Evolutionary conservation across 2,329 filamentous ascomycete genomes (phyloP).

Genomic region (Colletotrichum cuscutae): DNA sequence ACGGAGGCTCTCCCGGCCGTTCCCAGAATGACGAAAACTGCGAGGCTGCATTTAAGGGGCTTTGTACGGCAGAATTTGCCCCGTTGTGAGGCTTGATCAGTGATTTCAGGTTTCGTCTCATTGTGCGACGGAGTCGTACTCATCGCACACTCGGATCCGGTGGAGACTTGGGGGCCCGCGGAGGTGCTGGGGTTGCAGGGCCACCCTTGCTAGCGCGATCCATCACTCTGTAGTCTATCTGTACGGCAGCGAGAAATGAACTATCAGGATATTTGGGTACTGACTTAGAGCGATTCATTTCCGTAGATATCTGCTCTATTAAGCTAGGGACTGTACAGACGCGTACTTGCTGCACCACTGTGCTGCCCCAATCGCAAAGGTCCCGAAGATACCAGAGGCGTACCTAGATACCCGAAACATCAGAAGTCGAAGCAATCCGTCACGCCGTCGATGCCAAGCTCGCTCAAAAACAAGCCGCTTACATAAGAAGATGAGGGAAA

Average conservation of each 20-base stretch:
- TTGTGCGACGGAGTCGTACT: not conserved
- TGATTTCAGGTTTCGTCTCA: conserved; percentile 24
- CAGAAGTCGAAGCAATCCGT: not conserved
- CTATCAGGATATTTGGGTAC: not conserved
- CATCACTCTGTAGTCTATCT: not conserved
- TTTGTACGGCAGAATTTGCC: not conserved
- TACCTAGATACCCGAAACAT: not conserved
- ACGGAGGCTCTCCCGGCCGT: not conserved
- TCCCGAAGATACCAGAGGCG: not conserved
- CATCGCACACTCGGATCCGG: not conserved
- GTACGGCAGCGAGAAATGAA: not conserved
- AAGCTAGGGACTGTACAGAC: too few relatives aligned
- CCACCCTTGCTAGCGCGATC: not conserved
- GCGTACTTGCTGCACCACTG: not conserved
- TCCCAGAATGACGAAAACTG: not conserved
- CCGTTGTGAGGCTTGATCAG: not conserved
- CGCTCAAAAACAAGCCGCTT: not conserved
- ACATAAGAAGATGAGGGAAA: not conserved
- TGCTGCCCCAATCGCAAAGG: not conserved
- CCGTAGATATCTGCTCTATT: too few relatives aligned
- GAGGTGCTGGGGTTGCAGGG: not conserved
- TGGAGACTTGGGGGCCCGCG: conserved; percentile 25
- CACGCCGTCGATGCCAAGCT: not conserved
- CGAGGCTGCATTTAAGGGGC: not conserved
- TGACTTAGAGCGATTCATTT: not conserved